These are phyloP conservation scores for Aspergillus terreus DNA, from an alignment of 2,329 filamentous ascomycete species.

Conservation along the genomic window DNA sequence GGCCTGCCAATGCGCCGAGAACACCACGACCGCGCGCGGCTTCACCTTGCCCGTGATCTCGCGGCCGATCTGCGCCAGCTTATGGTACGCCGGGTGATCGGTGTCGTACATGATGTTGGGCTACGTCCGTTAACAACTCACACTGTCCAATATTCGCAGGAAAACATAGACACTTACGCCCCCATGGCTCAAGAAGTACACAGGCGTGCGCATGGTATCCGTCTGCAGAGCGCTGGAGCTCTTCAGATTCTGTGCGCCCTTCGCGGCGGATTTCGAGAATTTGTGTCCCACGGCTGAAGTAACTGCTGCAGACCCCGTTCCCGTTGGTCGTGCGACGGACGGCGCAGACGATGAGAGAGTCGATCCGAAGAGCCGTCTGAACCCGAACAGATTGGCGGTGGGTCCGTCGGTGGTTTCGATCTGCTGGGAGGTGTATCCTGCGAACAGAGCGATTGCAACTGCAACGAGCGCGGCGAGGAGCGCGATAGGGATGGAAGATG, in stretches of 20 bases:
- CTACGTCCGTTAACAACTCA: conserved; percentile 13
- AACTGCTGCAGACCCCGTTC: background rate
- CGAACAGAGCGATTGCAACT: conserved; percentile 15
- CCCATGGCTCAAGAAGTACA: conserved; percentile 53
- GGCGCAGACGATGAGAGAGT: conserved; percentile 2
- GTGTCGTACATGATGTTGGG: conserved; percentile 67
- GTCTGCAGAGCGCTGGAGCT: background rate
- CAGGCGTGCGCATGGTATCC: conserved; percentile 40
- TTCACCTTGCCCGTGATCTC: conserved; percentile 69
- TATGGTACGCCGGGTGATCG: conserved; percentile 62
- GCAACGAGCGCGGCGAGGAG: conserved; percentile 18
- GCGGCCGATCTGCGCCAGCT: conserved; percentile 61
- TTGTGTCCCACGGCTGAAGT: background rate
- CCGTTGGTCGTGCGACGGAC: background rate
- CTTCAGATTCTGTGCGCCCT: background rate
- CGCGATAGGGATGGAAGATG: conserved; percentile 12
- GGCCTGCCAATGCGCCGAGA: conserved; percentile 75
- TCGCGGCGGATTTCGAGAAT: background rate
- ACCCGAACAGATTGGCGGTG: conserved; percentile 25
- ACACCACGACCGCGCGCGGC: conserved; percentile 69
- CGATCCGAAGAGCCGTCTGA: conserved; percentile 23
- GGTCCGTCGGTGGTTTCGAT: background rate
- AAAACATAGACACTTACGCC: conserved; percentile 31
- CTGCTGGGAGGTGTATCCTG: conserved; percentile 9
- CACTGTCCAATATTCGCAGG: background rate